phyloP scores from a whole-genome alignment of 2,329 filamentous ascomycete species.

The Fusarium cyanostomum region DNA sequence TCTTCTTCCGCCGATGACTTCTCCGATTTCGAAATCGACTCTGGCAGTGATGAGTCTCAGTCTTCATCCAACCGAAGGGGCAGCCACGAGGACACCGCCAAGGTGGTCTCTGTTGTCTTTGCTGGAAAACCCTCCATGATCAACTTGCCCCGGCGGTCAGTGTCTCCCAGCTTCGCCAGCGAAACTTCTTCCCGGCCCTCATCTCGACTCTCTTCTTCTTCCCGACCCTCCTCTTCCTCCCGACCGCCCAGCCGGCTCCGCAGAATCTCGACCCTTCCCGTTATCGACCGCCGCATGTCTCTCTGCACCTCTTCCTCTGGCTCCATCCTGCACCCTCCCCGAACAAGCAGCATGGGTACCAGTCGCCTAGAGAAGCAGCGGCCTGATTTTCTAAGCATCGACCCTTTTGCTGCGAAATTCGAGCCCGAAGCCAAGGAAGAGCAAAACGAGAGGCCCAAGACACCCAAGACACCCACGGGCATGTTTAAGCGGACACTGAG shows the following conservation, averaged over 20 bases:
- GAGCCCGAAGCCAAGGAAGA: slow-evolving; percentile 44
- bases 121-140: slow-evolving; percentile 68
- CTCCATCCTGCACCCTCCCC: slow-evolving; percentile 49
- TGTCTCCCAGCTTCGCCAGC: slow-evolving; percentile 52
- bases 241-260: slow-evolving; percentile 40
- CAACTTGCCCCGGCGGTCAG: slow-evolving; percentile 58
- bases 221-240: slow-evolving; percentile 16
- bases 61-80: slow-evolving; percentile 44
- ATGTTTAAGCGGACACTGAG: slow-evolving; percentile 65
- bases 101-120: slow-evolving; percentile 67
- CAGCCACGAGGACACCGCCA: slow-evolving; percentile 65
- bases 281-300: slow-evolving; percentile 47
- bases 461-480: slow-evolving; percentile 54
- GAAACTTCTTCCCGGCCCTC: slow-evolving; percentile 42
- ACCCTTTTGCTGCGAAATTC: slow-evolving; percentile 60
- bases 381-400: slow-evolving; percentile 62
- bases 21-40: slow-evolving; percentile 64
- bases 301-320: slow-evolving; percentile 48
- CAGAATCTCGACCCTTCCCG: slow-evolving; percentile 47
- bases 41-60: slow-evolving; percentile 50
- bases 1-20: slow-evolving; percentile 70
- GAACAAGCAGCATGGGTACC: slow-evolving; percentile 56
- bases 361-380: slow-evolving; percentile 49
- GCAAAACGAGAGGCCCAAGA: slow-evolving; percentile 45
- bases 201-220: slow-evolving; percentile 30